Conservation (phyloP, 306 rosid genomes). For the Alnus glutinosa region DNA sequence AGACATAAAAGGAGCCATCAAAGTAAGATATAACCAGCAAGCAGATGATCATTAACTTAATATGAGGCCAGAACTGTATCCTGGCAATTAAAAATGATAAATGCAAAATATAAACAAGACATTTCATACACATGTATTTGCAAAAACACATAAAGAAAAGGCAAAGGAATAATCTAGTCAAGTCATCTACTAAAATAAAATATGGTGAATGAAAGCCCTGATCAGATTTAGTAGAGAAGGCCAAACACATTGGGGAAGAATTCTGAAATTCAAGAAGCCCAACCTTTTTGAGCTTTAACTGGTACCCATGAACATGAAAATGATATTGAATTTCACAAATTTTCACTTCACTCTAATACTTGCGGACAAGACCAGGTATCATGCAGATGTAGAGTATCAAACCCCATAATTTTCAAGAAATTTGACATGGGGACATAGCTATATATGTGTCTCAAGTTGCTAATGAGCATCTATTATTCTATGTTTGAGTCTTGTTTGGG, state of each 20-base stretch:
- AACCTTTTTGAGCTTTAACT: background rate
- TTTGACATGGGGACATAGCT: too few species aligned
- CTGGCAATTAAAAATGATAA: constrained; percentile 34
- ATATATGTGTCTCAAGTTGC: too few species aligned
- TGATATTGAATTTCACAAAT: background rate
- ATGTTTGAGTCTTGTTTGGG: too few species aligned
- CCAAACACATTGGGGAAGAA: background rate
- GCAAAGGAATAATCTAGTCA: too few species aligned
- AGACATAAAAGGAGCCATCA: constrained; percentile 48
- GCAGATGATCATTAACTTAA: constrained; percentile 48
- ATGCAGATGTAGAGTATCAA: too few species aligned
- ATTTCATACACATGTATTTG: background rate
- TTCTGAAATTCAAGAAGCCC: background rate
- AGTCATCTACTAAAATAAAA: background rate
- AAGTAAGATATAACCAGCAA: constrained; percentile 51
- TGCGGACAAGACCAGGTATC: too few species aligned
- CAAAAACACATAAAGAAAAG: background rate
- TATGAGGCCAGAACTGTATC: constrained; percentile 49
- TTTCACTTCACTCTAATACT: background rate
- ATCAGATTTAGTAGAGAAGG: background rate
- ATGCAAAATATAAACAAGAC: constrained; percentile 5
- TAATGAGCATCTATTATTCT: background rate
- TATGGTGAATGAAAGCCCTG: too few species aligned
- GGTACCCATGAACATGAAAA: background rate
- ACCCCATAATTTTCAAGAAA: too few species aligned